Evolutionary conservation across 345 rosid species (phyloP).

Genomic region (Corchorus capsularis): DNA sequence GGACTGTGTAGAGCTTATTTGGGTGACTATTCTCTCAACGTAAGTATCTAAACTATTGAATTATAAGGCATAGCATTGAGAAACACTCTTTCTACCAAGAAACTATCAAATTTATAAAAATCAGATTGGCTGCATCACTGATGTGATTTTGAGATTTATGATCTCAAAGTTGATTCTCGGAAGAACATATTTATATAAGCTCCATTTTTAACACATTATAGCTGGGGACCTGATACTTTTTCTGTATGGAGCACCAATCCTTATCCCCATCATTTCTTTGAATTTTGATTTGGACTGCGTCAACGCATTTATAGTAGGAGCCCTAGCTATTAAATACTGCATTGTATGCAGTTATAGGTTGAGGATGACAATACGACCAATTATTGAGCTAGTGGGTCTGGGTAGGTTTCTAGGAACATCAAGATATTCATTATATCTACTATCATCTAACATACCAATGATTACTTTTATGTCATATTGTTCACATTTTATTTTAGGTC

Average conservation of each 20-base stretch:
- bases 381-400: not conserved
- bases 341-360: not conserved
- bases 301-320: constrained; percentile 1
- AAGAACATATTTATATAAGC: not conserved
- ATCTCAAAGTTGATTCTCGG: not conserved
- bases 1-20: constrained; percentile 90
- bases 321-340: not conserved
- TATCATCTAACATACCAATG: not conserved
- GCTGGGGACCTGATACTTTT: not conserved
- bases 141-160: not conserved
- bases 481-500: not conserved
- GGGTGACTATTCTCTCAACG: constrained; percentile 99
- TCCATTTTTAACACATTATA: not conserved
- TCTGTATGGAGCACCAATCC: not conserved
- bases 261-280: not conserved
- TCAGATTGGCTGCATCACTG: not conserved
- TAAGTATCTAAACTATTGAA: constrained; percentile 36
- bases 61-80: not conserved
- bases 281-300: not conserved
- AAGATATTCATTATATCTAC: not conserved
- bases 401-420: not conserved
- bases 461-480: not conserved
- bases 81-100: not conserved
- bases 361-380: not conserved
- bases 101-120: not conserved